Evolutionary conservation across 805 yeast species (phyloP).

Genomic region (Yamadazyma nakazawae): DNA sequence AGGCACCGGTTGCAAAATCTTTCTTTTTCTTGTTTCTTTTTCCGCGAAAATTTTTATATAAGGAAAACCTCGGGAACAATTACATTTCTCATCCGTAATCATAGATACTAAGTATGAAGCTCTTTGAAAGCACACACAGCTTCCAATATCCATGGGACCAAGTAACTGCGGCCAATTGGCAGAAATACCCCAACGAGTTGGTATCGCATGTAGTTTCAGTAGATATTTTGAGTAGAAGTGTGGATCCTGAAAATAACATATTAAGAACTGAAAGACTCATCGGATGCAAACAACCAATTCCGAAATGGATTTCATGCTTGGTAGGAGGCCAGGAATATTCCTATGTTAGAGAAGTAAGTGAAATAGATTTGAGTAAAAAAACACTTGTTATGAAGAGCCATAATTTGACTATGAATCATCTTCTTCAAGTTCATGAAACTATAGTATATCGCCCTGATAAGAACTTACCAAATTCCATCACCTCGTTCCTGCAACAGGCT

Average conservation of each 20-base stretch:
- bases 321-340: constrained; percentile 74
- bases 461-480: constrained; percentile 44
- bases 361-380: constrained; percentile 64
- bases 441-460: constrained; percentile 78
- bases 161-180: constrained; percentile 96
- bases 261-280: constrained; percentile 82
- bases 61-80: background rate
- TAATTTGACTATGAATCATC: constrained; percentile 75
- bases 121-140: constrained; percentile 65
- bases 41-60: constrained; percentile 3
- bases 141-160: constrained; percentile 91
- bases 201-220: constrained; percentile 93
- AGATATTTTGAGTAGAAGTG: constrained; percentile 75
- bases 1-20: background rate
- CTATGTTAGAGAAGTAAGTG: constrained; percentile 85
- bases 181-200: constrained; percentile 90
- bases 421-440: constrained; percentile 79
- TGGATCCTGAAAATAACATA: constrained; percentile 47
- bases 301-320: constrained; percentile 69
- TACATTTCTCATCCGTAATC: background rate
- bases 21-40: background rate
- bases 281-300: constrained; percentile 84
- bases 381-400: constrained; percentile 79
- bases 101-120: constrained; percentile 54
- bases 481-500: constrained; percentile 77